Percentiles rank a stretch among this genome's conserved stretches.
Conservation (phyloP, 176 grass and related monocot species). For the Pontederia crassipes region DNA sequence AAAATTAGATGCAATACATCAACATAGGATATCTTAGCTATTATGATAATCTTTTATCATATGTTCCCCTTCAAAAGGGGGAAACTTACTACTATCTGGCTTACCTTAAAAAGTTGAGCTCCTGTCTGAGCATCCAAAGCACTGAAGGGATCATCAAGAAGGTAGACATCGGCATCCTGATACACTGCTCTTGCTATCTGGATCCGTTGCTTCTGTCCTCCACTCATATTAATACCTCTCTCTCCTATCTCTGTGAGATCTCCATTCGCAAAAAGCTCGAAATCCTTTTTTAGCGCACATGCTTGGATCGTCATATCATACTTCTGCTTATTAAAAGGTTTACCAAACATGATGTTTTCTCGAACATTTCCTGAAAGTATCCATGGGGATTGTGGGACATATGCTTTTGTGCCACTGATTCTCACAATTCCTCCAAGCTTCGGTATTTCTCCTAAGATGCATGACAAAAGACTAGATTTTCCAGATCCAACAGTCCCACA, state of each 20-base stretch:
- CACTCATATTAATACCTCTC: conserved; percentile 99
- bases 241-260: conserved; percentile 98
- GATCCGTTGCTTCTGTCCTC: conserved; percentile 93
- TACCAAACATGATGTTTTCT: conserved; percentile 96
- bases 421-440: conserved; percentile 55
- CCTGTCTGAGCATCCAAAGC: conserved; percentile 96
- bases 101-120: conserved; percentile 84
- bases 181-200: conserved; percentile 92
- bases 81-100: not conserved
- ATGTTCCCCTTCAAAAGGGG: too few relatives aligned
- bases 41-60: not conserved
- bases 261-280: conserved; percentile 87
- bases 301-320: conserved; percentile 77
- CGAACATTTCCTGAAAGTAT: conserved; percentile 93
- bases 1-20: too few relatives aligned
- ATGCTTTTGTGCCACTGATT: conserved; percentile 77
- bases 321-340: conserved; percentile 50
- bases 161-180: conserved; percentile 78
- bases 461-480: conserved; percentile 89
- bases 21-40: too few relatives aligned
- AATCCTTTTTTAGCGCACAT: conserved; percentile 68
- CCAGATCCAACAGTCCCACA: conserved; percentile 92
- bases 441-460: conserved; percentile 94
- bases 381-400: conserved; percentile 94
- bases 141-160: conserved; percentile 96